Base-by-base conservation (phyloP, 306 rosid species). In the Fagus crenata region DNA sequence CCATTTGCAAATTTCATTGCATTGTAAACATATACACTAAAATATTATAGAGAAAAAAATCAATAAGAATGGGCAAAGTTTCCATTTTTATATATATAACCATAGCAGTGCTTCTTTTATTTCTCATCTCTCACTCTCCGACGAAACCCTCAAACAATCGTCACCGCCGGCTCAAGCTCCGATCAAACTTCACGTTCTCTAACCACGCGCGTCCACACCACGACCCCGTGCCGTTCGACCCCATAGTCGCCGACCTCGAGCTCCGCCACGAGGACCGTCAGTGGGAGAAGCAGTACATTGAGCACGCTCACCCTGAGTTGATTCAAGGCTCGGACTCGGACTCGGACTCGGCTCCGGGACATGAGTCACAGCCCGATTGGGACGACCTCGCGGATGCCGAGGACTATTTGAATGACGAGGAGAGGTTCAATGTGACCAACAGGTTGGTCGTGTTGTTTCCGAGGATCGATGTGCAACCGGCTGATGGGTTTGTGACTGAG, bases 301-400 rank as follows among this genome's bases (percentile, higher is more conserved):
- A 92, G 33, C 88, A 86, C 4, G 63, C 88, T 1, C 89, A 90
- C 63, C 83, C 89, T 1, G 88, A 92, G 36, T 18, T 85, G 53
- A 76, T 28, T 5, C 14, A 54, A 54, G 83, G 49, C 0, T 22
- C 28, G 28, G 28, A 22, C 28, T 22, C 28, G 28, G 51, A 46
- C 8, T 46, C 51, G 33, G 85, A 85, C 41, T 40, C 85, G 1
- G 97, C 97, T 1, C 98, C 97, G 0, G 91, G 80, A 5, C 88
- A 86, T 59, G 97, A 94, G 85, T 84, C 95, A 0, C 97, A 92
- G 73, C 93, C 97, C 31, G 97, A 90, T 84, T 94, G 96, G 98
- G 96, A 92, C 71, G 93, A 92, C 70, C 92, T 84, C 85, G 86
- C 89, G 90, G 84, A 94, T 67, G 95, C 96, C 12, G 96, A 94